Base-by-base conservation (phyloP, 2,329 filamentous ascomycete species). In the Diaporthe sp. region DNA sequence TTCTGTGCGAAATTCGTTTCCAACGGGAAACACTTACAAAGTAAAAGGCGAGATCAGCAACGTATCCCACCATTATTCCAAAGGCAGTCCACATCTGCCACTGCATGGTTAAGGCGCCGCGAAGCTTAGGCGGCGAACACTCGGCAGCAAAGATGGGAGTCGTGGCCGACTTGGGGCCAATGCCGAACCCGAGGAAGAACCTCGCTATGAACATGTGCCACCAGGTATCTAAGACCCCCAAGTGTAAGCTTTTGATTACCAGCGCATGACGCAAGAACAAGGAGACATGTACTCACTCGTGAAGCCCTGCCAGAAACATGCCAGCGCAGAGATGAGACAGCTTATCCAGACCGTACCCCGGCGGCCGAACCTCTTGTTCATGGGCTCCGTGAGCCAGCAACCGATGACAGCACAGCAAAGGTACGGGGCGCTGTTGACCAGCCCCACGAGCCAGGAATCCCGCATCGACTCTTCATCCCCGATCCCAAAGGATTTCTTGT, bases 331-430 rank as follows among this genome's bases (percentile, higher is more conserved):
- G 70, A 79, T 87, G 42, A 90, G 83, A 78, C 93, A 94, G 9
- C 92, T 90, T 49, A 94, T 85, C 81, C 94, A 94, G 67, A 94
- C 92, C 2, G 92, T 94, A 17, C 94, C 93, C 3, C 93, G 88
- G 67, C 93, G 90, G 17, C 94, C 94, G 77, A 95, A 92, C 76
- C 81, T 85, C 73, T 91, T 90, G 83, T 95, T 95, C 82, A 95
- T 88, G 1, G 94, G 93, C 51, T 92, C 91, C 0, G 92, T 94
- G 63, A 93, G 85, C 93, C 94, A 95, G 83, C 93, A 95, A 28
- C 93, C 92, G 65, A 93, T 82, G 58, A 94, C 83, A 4, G 92
- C 92, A 78, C 91, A 94, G 84, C 91, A 91, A 31, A 94, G 87
- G 78, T 93, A 92, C 0, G 90, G 90, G 0, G 88, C 88, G 60